Evolutionary conservation across 176 grass and related monocot species (phyloP), one percentile per base, ranked within the genome.

Genomic region (Ananas comosus): DNA sequence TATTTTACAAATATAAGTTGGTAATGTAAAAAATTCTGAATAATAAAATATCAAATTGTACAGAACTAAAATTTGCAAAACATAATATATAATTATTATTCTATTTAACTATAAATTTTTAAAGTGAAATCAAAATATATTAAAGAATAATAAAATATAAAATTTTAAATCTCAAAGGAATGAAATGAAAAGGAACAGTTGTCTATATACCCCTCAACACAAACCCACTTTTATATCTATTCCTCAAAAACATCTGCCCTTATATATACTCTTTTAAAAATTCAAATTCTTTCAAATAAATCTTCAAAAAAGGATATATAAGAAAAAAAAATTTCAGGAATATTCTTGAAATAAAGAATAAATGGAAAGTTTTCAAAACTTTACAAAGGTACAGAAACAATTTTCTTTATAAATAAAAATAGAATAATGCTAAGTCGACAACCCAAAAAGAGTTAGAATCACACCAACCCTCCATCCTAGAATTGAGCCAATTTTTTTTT

Each of bases 271-370:
- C 65, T 27, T 61, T 68, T 7, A 12, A 59, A 77, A 51, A 67
- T 68, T 66, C 75, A 67, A 29, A 29, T 29, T 29, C 28, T 29
- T 29, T 29, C 28, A 29, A 29, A 29, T 29, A 29, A 29, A 29
- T 29, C 49, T 64, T 48, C 65, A 53, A 69, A 78, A 56, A 47
- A 66, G 75, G 64, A 58, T 69, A 58, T 78, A 29, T 69, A 33
- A 18, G 65, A 53, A 19, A 78, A 78, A 16, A 68, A 64, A 50
- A 69, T 49, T 69, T 18, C 29, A 16, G 49, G 75, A 59, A 53
- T 68, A 59, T 78, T 66, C 65, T 53, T 78, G 75, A 54, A 58
- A 52, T 4, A 75, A 17, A 66, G n/a, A 66, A 76, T 19, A 76
- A 66, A 66, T 74, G 13, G 53, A 16, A 49, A n/a, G 47, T 16